Evolutionary conservation across 1,139 yeast species (phyloP), one percentile per base, ranked within the genome.

Genomic region (Yamadazyma membranifaciens): DNA sequence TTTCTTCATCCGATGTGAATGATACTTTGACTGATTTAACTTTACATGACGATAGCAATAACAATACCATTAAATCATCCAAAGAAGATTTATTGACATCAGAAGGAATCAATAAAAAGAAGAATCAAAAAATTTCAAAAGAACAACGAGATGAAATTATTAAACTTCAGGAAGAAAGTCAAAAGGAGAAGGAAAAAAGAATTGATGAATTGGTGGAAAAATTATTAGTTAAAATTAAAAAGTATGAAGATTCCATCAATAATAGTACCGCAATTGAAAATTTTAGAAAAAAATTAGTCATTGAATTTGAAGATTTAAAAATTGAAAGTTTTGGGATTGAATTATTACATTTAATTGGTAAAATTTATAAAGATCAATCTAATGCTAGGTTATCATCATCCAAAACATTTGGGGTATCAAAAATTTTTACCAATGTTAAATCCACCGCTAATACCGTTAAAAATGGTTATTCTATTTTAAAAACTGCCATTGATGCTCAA

Each of bases 341-440:
- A 48, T 57, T 73, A 37, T 60, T 71, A 43, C 78, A 73, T 48
- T 59, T 79, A 36, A 80, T 85, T 47, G 89, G 91, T 11, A 78
- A 77, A 46, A 75, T 83, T 11, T 86, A 86, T 57, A 68, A 69
- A 36, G 68, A 73, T 27, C 83, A 83, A 54, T 85, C 88, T 3
- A 52, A 57, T 41, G 75, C 74, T 4, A 57, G 73, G 13, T 63
- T 67, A 33, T 52, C 51, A 34, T 54, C 75, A 4, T 53, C 61
- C 36, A 69, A 62, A 48, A 70, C 76, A 1, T 69, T 72, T 51
- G 78, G 78, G 2, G 73, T 72, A 9, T 65, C 75, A 17, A 64
- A 85, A 74, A 45, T 75, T 65, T 60, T 80, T 75, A 56, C 84
- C 60, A 56, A 63, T 39, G 73, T 67, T 25, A 71, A 69, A 52